Conservation (phyloP, 78 protist genomes). For the Planoprotostelium fungivorum region DNA sequence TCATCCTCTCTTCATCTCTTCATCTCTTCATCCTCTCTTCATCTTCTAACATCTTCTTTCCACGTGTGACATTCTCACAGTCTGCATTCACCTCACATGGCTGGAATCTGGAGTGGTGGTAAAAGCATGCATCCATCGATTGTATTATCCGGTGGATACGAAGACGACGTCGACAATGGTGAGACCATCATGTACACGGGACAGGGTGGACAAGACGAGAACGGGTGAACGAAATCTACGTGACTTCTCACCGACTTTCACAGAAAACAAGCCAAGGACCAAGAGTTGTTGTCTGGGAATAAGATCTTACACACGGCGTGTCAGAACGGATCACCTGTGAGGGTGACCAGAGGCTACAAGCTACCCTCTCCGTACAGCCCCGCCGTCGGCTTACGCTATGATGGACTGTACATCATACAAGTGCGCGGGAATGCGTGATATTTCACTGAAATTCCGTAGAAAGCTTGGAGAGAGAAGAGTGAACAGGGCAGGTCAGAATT, state of each 20-base stretch:
- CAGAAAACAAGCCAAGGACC: not conserved
- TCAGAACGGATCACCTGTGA: not conserved
- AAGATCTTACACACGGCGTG: not conserved
- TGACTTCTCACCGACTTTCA: not conserved
- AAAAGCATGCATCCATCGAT: not conserved
- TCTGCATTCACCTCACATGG: not conserved
- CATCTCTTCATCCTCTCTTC: too few species aligned
- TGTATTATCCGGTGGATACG: not conserved
- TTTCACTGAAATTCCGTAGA: too few species aligned
- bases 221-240: not conserved
- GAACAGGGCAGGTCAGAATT: not conserved
- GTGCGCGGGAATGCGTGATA: too few species aligned
- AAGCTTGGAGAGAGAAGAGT: not conserved
- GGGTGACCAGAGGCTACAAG: not conserved
- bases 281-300: not conserved
- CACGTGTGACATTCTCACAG: too few species aligned
- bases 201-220: not conserved
- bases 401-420: not conserved
- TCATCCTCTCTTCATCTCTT: too few species aligned
- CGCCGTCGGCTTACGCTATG: not conserved
- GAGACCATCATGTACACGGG: not conserved
- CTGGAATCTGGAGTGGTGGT: not conserved
- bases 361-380: not conserved
- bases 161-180: not conserved
- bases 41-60: too few species aligned